Conservation (phyloP, 768 basidiomycete species). For the Fomitopsis serialis region DNA sequence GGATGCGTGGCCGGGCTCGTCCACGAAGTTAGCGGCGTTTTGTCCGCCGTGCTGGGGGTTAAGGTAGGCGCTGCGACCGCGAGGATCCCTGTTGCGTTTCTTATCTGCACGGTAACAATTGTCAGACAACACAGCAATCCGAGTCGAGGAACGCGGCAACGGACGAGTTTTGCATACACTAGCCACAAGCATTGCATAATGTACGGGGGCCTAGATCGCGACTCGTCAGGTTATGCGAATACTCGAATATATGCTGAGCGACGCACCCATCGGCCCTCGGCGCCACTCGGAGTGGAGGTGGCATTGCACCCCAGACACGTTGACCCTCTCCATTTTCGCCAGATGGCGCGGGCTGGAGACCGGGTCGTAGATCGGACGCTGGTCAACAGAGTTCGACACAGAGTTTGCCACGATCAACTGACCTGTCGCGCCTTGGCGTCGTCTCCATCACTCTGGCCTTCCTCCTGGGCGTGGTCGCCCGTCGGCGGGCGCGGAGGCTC, state of each 20-base stretch:
- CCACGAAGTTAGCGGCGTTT: background rate
- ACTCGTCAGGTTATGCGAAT: background rate
- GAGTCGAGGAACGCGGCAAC: constrained; percentile 2
- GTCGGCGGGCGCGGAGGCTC: constrained; percentile 10
- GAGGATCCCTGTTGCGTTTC: constrained; percentile 23
- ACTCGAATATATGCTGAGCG: background rate
- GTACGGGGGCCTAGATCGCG: constrained; percentile 62
- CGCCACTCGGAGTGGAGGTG: constrained; percentile 89
- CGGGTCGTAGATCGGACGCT: background rate
- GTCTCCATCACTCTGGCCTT: constrained; percentile 15
- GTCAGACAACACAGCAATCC: background rate
- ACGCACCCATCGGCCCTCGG: constrained; percentile 72
- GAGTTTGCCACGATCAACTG: constrained; percentile 4
- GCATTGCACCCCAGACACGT: constrained; percentile 78
- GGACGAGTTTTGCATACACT: constrained; percentile 80
- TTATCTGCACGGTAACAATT: constrained; percentile 16
- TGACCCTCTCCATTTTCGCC: constrained; percentile 43
- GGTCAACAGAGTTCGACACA: background rate
- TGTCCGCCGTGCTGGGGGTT: background rate
- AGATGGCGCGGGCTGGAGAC: constrained; percentile 24
- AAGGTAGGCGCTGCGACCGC: constrained; percentile 11
- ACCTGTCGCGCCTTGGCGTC: constrained; percentile 21
- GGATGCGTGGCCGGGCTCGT: constrained; percentile 15
- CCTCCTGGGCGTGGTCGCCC: constrained; percentile 19
- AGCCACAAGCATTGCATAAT: constrained; percentile 82